Evolutionary conservation across 2,329 filamentous ascomycete species (phyloP), one percentile per base, ranked within the genome.

Genomic region (Aspergillus carbonarius): DNA sequence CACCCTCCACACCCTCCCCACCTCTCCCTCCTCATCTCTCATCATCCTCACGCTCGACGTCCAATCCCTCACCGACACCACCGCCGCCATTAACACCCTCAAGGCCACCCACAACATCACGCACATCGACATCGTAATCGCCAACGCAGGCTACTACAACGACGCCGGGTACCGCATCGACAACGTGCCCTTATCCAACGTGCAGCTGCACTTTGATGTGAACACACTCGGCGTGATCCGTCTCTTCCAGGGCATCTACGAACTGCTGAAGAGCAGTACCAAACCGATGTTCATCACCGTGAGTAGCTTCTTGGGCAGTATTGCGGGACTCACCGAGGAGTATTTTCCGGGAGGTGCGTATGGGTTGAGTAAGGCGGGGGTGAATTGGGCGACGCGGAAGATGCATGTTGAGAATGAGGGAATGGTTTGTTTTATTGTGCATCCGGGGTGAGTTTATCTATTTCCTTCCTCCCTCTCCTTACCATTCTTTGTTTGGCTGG

Each of bases 351-450:
- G 51, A 2, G 51, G 20, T 1, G 51, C 37, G 3, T 54, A 54
- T 25, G 51, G 51, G 6, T 20, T 20, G n/a, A 54, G 51, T 25
- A 54, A 54, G 8, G 51, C 51, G 15, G 51, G 25, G 4, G 37
- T 10, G 23, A 54, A 54, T 34, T 54, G 51, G 51, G 40, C 42
- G 18, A 54, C 51, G 15, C 23, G 51, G 17, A 54, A 54, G 25
- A 54, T 54, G 39, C 51, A 54, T 54, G 27, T 54, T 12, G 51
- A 54, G 39, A 54, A 54, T 35, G n/a, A 42, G 17, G 12, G 25
- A 1, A 42, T 27, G 13, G 51, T 54, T 40, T 42, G 51, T 32
- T 54, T 44, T 44, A 44, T 44, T 15, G 15, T 44, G 2, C 51
- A 54, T 44, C 51, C 51, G 4, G 51, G 51, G 51, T 54, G 7